phyloP scores from a whole-genome alignment of 305 asterid genomes.

The Fraxinus platypoda region DNA sequence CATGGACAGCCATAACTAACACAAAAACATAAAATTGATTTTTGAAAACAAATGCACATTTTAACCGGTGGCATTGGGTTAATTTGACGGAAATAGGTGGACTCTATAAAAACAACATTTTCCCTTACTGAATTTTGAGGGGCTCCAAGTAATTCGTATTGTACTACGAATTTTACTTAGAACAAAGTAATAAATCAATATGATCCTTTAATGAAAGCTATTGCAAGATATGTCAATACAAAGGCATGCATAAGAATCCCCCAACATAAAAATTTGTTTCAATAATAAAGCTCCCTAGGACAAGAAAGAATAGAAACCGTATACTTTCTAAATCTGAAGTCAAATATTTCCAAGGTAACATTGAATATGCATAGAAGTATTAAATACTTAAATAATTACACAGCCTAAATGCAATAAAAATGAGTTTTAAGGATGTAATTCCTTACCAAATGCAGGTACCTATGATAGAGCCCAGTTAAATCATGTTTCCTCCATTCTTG shows the following conservation, averaged over 20 bases:
- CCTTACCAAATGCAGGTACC: conserved; percentile 69
- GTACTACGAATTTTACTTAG: not conserved
- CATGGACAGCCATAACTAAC: not conserved
- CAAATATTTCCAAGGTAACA: not conserved
- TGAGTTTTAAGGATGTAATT: not conserved
- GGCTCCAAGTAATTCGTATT: not conserved
- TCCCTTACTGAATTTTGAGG: not conserved
- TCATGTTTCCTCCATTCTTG: conserved; percentile 63
- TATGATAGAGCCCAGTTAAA: conserved; percentile 60
- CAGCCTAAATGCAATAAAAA: not conserved
- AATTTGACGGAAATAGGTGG: not conserved
- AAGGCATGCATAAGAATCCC: not conserved
- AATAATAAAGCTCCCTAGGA: not conserved
- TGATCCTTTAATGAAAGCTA: not conserved
- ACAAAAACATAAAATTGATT: not conserved
- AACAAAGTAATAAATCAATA: not conserved
- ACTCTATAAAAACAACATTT: not conserved
- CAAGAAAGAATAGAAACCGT: not conserved
- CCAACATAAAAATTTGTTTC: not conserved
- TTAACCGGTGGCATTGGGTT: not conserved
- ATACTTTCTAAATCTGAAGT: not conserved
- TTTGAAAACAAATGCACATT: not conserved
- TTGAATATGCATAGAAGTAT: not conserved
- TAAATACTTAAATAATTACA: not conserved
- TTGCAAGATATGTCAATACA: not conserved